A percentile compares a stretch with the other conserved stretches of the same genome.
Evolutionary conservation across 106 monocot species (phyloP).

Genomic region (Dendrobium huoshanense): DNA sequence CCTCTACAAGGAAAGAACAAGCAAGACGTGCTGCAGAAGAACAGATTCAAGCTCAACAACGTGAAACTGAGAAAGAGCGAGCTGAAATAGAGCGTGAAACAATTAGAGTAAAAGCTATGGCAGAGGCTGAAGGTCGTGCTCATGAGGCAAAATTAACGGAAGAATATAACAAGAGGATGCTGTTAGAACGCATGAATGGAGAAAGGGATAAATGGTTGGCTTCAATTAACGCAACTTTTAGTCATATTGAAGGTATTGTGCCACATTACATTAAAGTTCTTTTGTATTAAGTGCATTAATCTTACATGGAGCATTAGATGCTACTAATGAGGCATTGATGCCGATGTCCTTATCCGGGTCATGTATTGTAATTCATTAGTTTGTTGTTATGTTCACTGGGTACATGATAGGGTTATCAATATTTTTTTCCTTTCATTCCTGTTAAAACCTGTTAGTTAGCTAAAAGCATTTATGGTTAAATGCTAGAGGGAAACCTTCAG

Average conservation of each 20-base stretch:
- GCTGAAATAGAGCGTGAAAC: conserved; percentile 86
- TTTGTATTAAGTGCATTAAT: not conserved
- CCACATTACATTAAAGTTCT: not conserved
- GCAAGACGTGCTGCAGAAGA: conserved; percentile 78
- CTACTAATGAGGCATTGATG: not conserved
- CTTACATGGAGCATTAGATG: not conserved
- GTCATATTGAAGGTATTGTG: conserved; percentile 78
- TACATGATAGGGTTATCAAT: not conserved
- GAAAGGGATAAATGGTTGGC: conserved; percentile 94
- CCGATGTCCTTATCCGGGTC: not conserved
- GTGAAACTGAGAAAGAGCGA: conserved; percentile 77
- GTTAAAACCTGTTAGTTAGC: not conserved
- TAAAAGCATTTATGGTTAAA: not conserved
- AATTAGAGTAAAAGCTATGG: conserved; percentile 76
- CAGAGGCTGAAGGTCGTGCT: conserved; percentile 84
- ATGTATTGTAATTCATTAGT: not conserved
- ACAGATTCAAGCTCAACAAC: conserved; percentile 64
- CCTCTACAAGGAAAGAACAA: conserved; percentile 69
- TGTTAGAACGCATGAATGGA: conserved; percentile 71
- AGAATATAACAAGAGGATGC: conserved; percentile 73
- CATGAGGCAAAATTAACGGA: conserved; percentile 83
- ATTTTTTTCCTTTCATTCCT: not conserved
- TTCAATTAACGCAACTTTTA: conserved; percentile 88
- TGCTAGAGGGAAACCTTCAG: not conserved
- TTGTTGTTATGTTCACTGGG: not conserved